Conservation (phyloP, 768 basidiomycete species). For the Cystoderma amianthinum region DNA sequence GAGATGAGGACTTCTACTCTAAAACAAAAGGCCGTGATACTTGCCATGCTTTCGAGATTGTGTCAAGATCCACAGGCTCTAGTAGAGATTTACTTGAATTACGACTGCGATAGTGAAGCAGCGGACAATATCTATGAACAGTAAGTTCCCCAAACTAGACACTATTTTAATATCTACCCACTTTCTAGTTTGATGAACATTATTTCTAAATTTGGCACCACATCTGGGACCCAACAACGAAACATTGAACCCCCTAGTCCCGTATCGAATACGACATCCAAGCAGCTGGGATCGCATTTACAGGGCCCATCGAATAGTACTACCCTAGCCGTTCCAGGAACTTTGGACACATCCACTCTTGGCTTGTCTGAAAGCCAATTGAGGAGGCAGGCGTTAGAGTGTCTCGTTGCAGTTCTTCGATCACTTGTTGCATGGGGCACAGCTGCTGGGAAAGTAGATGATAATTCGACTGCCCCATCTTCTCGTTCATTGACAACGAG, state of each 20-base stretch:
- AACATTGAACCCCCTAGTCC: constrained; percentile 55
- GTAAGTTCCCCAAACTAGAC: constrained; percentile 42
- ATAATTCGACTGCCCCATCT: constrained; percentile 34
- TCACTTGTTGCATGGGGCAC: constrained; percentile 92
- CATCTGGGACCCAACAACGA: constrained; percentile 41
- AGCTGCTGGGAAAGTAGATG: constrained; percentile 38
- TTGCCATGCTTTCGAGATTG: constrained; percentile 80
- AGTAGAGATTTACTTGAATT: constrained; percentile 98
- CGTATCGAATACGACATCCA: constrained; percentile 45
- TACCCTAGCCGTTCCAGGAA: constrained; percentile 56
- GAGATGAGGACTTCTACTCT: constrained; percentile 97
- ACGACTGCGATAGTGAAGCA: constrained; percentile 95
- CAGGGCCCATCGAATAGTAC: constrained; percentile 55
- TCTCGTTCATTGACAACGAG: constrained; percentile 32
- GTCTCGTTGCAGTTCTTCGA: constrained; percentile 79
- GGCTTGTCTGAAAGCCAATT: constrained; percentile 80
- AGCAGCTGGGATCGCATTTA: constrained; percentile 27
- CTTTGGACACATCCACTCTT: constrained; percentile 58
- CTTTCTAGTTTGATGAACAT: constrained; percentile 80
- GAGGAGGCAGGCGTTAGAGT: constrained; percentile 90
- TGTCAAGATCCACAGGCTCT: constrained; percentile 97
- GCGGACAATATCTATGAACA: constrained; percentile 97
- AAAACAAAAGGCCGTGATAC: constrained; percentile 90
- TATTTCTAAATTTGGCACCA: constrained; percentile 83
- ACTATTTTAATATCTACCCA: constrained; percentile 2